phyloP scores from a whole-genome alignment of 805 yeast genomes.

The Yamadazyma scolyti region DNA sequence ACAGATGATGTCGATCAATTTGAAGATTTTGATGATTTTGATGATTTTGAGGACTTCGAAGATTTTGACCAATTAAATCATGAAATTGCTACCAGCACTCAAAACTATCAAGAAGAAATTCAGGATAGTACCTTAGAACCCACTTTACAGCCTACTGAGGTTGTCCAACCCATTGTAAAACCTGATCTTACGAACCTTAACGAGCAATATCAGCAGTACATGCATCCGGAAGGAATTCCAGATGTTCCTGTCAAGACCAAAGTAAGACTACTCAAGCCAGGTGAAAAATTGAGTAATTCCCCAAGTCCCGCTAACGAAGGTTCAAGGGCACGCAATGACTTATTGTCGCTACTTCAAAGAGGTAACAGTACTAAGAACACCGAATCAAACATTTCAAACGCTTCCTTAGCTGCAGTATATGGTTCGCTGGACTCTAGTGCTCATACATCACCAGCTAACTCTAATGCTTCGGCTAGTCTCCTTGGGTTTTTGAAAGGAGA shows the following conservation, averaged over 20 bases:
- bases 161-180: too few relatives aligned
- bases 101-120: conserved; percentile 4
- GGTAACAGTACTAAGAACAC: not conserved
- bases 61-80: conserved; percentile 26
- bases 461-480: conserved; percentile 2
- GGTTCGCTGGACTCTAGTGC: too few relatives aligned
- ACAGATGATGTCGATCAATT: conserved; percentile 16
- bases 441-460: conserved; percentile 1
- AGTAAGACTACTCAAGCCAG: conserved; percentile 25
- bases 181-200: too few relatives aligned
- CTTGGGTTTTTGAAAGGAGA: conserved; percentile 3
- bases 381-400: conserved; percentile 1
- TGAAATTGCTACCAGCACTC: conserved; percentile 9
- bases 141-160: too few relatives aligned
- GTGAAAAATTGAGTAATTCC: conserved; percentile 18
- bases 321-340: conserved; percentile 9
- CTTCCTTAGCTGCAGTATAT: too few relatives aligned
- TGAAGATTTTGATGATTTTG: conserved; percentile 32
- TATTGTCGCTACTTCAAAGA: conserved; percentile 9
- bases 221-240: too few relatives aligned
- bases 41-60: conserved; percentile 29
- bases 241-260: conserved; percentile 11
- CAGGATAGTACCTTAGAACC: not conserved
- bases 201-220: too few relatives aligned
- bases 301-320: conserved; percentile 1